phyloP scores from a whole-genome alignment of 139 green algal genomes.

The Haematococcus sp. region DNA sequence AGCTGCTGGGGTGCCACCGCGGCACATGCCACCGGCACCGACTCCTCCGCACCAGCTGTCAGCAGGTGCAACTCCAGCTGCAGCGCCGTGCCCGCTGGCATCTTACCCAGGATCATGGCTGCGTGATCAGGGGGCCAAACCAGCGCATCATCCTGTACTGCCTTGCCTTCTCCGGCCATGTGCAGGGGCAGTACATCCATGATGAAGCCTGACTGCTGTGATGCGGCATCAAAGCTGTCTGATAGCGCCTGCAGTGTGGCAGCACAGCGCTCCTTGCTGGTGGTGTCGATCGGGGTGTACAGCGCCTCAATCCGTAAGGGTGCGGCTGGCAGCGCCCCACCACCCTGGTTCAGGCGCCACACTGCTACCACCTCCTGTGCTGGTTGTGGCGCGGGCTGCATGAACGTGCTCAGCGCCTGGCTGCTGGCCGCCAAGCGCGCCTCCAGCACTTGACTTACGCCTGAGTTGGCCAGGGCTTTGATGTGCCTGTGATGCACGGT shows the following conservation, averaged over 20 bases:
- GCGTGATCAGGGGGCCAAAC: slow-evolving; percentile 24
- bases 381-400: neutral
- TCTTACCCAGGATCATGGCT: neutral
- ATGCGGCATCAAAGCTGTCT: neutral
- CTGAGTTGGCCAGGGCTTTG: neutral
- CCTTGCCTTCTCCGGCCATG: neutral
- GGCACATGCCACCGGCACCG: neutral
- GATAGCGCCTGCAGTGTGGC: neutral
- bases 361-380: slow-evolving; percentile 17
- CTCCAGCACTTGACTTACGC: slow-evolving; percentile 7
- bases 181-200: slow-evolving; percentile 15
- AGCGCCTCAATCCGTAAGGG: neutral
- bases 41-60: neutral
- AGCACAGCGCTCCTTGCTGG: neutral
- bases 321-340: neutral
- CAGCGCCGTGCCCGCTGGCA: neutral
- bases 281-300: slow-evolving; percentile 20
- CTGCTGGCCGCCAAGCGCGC: neutral
- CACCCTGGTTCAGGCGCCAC: slow-evolving; percentile 6
- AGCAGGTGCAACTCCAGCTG: slow-evolving; percentile 8
- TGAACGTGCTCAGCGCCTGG: neutral
- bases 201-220: neutral
- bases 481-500: too few species aligned
- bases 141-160: neutral
- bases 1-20: too few species aligned